A percentile compares a stretch with the other conserved stretches of the same genome.
Evolutionary conservation across 495 filamentous ascomycete genomes (phyloP).

Genomic region (Podospora pseudoanserina): DNA sequence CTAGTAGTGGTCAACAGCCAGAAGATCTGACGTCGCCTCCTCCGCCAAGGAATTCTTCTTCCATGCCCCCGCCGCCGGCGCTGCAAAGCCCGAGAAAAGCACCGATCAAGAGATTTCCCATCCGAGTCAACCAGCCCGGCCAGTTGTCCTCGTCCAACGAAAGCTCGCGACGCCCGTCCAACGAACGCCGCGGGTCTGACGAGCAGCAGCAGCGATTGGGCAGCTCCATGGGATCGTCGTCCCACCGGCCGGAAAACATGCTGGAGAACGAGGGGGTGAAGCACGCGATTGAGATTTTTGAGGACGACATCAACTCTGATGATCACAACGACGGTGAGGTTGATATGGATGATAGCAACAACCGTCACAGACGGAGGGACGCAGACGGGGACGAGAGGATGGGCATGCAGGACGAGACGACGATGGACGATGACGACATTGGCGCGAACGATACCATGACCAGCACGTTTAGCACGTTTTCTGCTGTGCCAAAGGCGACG

Average conservation of each 20-base stretch:
- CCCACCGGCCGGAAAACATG: slow-evolving; percentile 40
- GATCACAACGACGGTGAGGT: slow-evolving; percentile 12
- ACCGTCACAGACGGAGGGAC: slow-evolving; percentile 14
- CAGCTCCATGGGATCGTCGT: slow-evolving; percentile 14
- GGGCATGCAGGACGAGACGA: slow-evolving; percentile 6
- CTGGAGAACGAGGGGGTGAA: slow-evolving; percentile 40
- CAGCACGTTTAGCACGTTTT: slow-evolving; percentile 77
- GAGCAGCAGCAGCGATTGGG: slow-evolving; percentile 40
- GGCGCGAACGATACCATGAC: slow-evolving; percentile 65
- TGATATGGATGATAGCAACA: slow-evolving; percentile 18
- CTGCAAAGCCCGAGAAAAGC: slow-evolving; percentile 45
- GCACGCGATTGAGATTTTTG: slow-evolving; percentile 51
- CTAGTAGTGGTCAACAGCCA: neutral
- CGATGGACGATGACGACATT: slow-evolving; percentile 32
- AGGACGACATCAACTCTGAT: slow-evolving; percentile 41
- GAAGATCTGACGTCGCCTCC: neutral
- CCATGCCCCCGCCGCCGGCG: slow-evolving; percentile 29
- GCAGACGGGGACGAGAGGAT: neutral
- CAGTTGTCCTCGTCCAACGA: slow-evolving; percentile 16
- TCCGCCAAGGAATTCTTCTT: neutral
- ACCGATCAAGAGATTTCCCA: slow-evolving; percentile 54
- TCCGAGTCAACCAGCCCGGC: slow-evolving; percentile 37
- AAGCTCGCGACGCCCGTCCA: slow-evolving; percentile 15
- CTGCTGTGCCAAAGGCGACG: slow-evolving; percentile 85
- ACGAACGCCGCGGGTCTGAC: slow-evolving; percentile 25